Percentiles rank a stretch among this genome's conserved stretches.
phyloP scores from a whole-genome alignment of 768 basidiomycete genomes.

The Lentinula raphanica region DNA sequence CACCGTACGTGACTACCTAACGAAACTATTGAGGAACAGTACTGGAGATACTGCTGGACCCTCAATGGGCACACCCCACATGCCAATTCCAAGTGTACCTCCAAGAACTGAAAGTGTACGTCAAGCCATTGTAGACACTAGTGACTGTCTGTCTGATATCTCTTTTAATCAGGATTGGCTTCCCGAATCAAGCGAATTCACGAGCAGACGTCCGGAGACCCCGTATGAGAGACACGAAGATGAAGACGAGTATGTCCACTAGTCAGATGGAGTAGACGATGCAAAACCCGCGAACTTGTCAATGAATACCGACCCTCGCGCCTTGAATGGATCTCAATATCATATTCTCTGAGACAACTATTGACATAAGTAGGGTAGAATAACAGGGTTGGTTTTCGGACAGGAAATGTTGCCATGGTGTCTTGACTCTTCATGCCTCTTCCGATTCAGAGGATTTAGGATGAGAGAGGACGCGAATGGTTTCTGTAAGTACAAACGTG shows the following conservation, averaged over 20 bases:
- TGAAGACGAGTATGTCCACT: not conserved
- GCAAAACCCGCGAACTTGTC: no score
- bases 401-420: no score
- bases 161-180: slow-evolving; percentile 27
- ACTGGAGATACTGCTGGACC: slow-evolving; percentile 19
- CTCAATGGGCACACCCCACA: slow-evolving; percentile 16
- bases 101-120: slow-evolving; percentile 4
- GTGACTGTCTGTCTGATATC: slow-evolving; percentile 14
- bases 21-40: slow-evolving; percentile 45
- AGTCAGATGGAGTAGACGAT: not conserved
- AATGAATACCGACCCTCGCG: no score
- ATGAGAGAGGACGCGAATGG: slow-evolving; percentile 41
- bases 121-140: slow-evolving; percentile 10
- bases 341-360: not conserved
- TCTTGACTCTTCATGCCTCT: not conserved
- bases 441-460: slow-evolving; percentile 17
- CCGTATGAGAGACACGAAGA: slow-evolving; percentile 5
- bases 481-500: slow-evolving; percentile 35
- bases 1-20: slow-evolving; percentile 65
- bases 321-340: no score
- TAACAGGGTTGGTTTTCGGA: not conserved
- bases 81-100: slow-evolving; percentile 24
- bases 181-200: slow-evolving; percentile 21
- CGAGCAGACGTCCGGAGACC: slow-evolving; percentile 2
- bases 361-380: not conserved